These are phyloP conservation scores for Penicillium sp. DNA, from an alignment of 2,329 filamentous ascomycete species.

Conservation along the genomic window DNA sequence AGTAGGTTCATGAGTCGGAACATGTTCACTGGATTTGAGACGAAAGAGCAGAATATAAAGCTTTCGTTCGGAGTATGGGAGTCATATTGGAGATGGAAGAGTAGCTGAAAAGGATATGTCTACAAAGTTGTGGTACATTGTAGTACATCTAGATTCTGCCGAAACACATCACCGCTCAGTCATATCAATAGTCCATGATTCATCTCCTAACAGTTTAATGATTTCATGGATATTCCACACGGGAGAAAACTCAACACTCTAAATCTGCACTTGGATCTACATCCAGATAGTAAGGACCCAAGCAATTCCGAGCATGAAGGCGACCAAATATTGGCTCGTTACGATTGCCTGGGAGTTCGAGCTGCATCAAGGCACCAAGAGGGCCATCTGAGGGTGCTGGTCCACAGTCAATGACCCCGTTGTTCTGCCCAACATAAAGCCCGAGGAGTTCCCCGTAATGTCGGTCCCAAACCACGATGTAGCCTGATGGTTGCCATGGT, in stretches of 20 bases:
- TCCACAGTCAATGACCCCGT: conserved; percentile 24
- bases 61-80: neutral
- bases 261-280: conserved; percentile 26
- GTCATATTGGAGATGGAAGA: neutral
- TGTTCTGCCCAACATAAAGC: conserved; percentile 29
- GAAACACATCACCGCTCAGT: neutral
- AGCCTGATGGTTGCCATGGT: conserved; percentile 33
- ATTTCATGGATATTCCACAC: neutral
- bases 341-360: neutral
- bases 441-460: conserved; percentile 27
- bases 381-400: conserved; percentile 11
- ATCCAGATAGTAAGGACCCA: conserved; percentile 25
- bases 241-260: neutral
- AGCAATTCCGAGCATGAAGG: neutral
- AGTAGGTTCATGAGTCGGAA: neutral
- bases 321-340: neutral
- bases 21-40: neutral
- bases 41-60: neutral
- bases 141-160: neutral
- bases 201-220: neutral
- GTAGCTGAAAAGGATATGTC: neutral
- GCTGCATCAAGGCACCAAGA: conserved; percentile 19
- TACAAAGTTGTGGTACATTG: neutral
- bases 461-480: conserved; percentile 40
- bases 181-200: neutral